phyloP scores from a whole-genome alignment of 2,329 filamentous ascomycete species.

The Neurospora sp. region DNA sequence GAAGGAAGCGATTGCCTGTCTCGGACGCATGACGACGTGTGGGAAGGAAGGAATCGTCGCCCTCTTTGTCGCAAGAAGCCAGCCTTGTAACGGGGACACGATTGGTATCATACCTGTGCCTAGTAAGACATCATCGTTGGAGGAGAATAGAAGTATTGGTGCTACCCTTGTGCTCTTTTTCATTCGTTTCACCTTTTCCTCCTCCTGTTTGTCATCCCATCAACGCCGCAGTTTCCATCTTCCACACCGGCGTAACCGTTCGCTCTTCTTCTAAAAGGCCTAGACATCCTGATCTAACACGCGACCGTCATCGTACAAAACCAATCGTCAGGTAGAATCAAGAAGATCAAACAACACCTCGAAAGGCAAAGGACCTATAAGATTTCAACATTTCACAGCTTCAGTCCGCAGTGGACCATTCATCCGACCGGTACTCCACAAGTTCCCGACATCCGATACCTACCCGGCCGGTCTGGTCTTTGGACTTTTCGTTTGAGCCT shows the following conservation, averaged over 20 bases:
- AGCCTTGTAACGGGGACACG: background rate
- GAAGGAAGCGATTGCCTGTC: background rate
- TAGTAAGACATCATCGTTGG: background rate
- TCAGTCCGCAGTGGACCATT: background rate
- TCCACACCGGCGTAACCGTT: background rate
- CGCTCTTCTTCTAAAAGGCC: background rate
- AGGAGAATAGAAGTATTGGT: background rate
- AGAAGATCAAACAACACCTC: background rate
- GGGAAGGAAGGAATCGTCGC: background rate
- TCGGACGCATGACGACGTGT: background rate
- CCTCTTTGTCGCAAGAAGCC: background rate
- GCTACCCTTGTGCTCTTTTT: background rate
- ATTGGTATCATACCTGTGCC: background rate
- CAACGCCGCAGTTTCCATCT: background rate
- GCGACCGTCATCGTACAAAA: background rate
- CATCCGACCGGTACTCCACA: background rate
- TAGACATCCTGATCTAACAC: background rate
- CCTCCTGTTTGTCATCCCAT: background rate
- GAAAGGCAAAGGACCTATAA: background rate
- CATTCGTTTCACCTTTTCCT: background rate
- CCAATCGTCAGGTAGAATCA: background rate
- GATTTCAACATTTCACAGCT: background rate
- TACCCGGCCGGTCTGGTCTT: background rate
- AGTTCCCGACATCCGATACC: background rate
- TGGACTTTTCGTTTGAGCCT: background rate